phyloP scores from a whole-genome alignment of 345 rosid genomes.

The Euphorbia pulcherrima region DNA sequence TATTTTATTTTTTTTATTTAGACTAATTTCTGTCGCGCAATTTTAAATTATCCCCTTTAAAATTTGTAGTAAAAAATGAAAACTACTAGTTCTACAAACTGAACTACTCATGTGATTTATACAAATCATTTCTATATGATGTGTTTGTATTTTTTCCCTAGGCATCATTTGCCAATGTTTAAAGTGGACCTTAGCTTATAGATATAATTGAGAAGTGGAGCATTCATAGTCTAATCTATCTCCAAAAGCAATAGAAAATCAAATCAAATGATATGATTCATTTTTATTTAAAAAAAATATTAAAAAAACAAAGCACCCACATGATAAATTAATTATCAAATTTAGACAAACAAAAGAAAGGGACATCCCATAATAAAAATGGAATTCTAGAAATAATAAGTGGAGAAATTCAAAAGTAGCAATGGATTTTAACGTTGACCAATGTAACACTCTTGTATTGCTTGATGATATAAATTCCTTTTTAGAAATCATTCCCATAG shows the following conservation, averaged over 20 bases:
- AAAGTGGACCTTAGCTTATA: constrained; percentile 5
- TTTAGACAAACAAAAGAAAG: neutral
- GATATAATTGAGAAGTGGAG: constrained; percentile 7
- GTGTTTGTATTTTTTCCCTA: neutral
- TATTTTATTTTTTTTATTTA: too few species aligned
- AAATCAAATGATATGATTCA: neutral
- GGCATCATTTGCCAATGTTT: constrained; percentile 20
- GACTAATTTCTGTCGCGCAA: too few species aligned
- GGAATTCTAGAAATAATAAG: constrained; percentile 17
- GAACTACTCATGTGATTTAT: constrained; percentile 7
- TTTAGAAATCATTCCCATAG: neutral
- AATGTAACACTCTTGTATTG: neutral
- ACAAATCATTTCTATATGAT: constrained; percentile 28
- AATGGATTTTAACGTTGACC: constrained; percentile 48
- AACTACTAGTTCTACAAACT: too few species aligned
- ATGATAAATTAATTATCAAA: neutral
- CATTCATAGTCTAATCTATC: neutral
- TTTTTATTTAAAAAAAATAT: neutral
- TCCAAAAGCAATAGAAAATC: neutral
- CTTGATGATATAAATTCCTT: constrained; percentile 14
- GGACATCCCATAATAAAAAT: constrained; percentile 18
- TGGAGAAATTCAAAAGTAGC: constrained; percentile 30
- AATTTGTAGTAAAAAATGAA: too few species aligned
- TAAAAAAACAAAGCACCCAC: neutral
- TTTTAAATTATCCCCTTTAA: too few species aligned